A percentile compares a stretch with the other conserved stretches of the same genome.
Conservation (phyloP, 768 basidiomycete genomes). For the Mycena galopus region DNA sequence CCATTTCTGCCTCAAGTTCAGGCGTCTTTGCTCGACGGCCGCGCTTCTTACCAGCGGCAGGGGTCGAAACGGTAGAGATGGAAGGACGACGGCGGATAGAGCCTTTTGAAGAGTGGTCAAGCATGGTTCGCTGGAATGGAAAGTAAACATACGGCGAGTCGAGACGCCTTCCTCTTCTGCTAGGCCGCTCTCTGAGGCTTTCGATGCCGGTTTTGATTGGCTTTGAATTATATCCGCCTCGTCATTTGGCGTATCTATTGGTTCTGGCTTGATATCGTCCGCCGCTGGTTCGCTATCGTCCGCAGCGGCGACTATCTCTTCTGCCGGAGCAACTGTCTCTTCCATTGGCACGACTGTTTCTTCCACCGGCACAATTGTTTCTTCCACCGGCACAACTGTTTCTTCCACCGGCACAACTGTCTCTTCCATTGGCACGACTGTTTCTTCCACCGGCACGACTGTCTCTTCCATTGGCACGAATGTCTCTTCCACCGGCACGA, state of each 20-base stretch:
- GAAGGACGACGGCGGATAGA: slow-evolving; percentile 57
- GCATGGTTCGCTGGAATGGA: neutral
- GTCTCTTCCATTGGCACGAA: too few relatives aligned
- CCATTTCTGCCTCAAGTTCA: slow-evolving; percentile 46
- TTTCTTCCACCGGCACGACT: too few relatives aligned
- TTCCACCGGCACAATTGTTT: too few relatives aligned
- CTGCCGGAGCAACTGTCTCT: too few relatives aligned
- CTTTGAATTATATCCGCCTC: slow-evolving; percentile 2
- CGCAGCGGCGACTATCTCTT: neutral
- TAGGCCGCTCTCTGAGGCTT: slow-evolving; percentile 14
- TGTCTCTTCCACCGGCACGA: too few relatives aligned
- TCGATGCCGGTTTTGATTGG: slow-evolving; percentile 29
- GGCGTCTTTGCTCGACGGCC: slow-evolving; percentile 39
- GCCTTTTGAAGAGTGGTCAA: slow-evolving; percentile 41
- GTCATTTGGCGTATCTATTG: neutral
- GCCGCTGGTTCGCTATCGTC: neutral
- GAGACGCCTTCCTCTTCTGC: slow-evolving; percentile 20
- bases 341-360: neutral
- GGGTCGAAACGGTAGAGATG: slow-evolving; percentile 40
- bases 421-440: too few relatives aligned
- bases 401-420: too few relatives aligned
- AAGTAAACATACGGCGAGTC: slow-evolving; percentile 29
- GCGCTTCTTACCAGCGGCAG: slow-evolving; percentile 46
- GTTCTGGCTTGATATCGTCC: slow-evolving; percentile 10
- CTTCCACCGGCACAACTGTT: too few relatives aligned